Percentiles rank a stretch among this genome's conserved stretches.
These are phyloP conservation scores for Lecanicillium sp. DNA, from an alignment of 2,329 filamentous ascomycete genomes.

Conservation along the genomic window DNA sequence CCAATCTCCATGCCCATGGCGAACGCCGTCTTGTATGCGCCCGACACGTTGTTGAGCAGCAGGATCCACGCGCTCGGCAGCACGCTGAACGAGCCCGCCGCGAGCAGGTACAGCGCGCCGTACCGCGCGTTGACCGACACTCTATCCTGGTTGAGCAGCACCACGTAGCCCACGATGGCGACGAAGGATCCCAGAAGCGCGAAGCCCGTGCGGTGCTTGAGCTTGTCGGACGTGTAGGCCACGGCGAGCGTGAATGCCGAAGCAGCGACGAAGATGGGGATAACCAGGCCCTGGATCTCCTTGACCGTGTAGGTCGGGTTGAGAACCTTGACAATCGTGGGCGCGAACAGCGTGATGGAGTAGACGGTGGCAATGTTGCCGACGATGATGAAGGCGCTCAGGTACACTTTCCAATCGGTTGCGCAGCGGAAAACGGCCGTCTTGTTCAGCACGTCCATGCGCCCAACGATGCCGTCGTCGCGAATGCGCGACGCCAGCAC, in stretches of 20 bases:
- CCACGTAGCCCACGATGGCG: constrained; percentile 6
- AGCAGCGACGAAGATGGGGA: constrained; percentile 13
- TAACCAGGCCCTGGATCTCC: constrained; percentile 9
- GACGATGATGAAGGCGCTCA: constrained; percentile 9
- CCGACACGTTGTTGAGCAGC: constrained; percentile 13
- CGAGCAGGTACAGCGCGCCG: constrained; percentile 11
- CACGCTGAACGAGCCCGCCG: constrained; percentile 9
- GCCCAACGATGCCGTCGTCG: constrained; percentile 7
- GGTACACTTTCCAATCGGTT: constrained; percentile 12
- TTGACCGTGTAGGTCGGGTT: constrained; percentile 3
- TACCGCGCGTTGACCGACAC: constrained; percentile 6
- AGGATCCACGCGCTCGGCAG: constrained; percentile 12
- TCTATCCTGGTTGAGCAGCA: constrained; percentile 10
- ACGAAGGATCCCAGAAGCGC: constrained; percentile 9
- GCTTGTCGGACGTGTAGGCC: constrained; percentile 10
- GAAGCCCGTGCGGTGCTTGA: constrained; percentile 9
- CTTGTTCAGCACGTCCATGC: constrained; percentile 10
- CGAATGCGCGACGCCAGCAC: constrained; percentile 7
- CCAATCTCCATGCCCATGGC: constrained; percentile 13
- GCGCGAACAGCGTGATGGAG: constrained; percentile 12
- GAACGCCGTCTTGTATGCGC: constrained; percentile 12
- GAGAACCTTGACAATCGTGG: constrained; percentile 11
- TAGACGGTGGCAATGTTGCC: constrained; percentile 11
- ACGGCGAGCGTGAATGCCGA: constrained; percentile 4
- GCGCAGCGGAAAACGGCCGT: constrained; percentile 6